A percentile compares a stretch with the other conserved stretches of the same genome.
phyloP scores from a whole-genome alignment of 768 basidiomycete genomes.

The Pleurotus tuber-regium region DNA sequence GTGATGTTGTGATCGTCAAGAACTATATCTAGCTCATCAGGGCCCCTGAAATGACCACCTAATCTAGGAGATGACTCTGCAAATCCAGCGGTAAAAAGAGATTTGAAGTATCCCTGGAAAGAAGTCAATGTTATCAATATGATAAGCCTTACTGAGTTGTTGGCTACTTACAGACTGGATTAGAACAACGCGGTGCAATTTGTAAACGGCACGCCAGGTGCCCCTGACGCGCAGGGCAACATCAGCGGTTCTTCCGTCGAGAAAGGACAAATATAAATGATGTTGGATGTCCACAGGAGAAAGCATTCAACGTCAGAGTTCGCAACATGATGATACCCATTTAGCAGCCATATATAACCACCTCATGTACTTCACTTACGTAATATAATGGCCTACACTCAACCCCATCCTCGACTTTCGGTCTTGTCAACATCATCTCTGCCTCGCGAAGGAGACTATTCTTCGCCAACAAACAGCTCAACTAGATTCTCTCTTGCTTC shows the following conservation, averaged over 20 bases:
- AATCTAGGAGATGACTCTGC: slow-evolving; percentile 49
- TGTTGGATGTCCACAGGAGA: slow-evolving; percentile 61
- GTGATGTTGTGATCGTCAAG: slow-evolving; percentile 91
- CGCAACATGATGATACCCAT: slow-evolving; percentile 21
- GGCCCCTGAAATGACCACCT: slow-evolving; percentile 22
- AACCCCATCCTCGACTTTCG: slow-evolving; percentile 68
- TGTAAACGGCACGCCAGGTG: slow-evolving; percentile 70
- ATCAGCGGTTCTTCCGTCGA: slow-evolving; percentile 73
- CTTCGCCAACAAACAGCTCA: slow-evolving; percentile 57
- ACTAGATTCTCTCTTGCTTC: slow-evolving; percentile 71
- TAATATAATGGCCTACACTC: slow-evolving; percentile 47
- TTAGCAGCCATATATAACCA: not conserved
- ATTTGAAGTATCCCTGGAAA: slow-evolving; percentile 78
- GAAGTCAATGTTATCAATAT: slow-evolving; percentile 10
- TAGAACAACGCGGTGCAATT: slow-evolving; percentile 80
- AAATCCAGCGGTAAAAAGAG: slow-evolving; percentile 82
- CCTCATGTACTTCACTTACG: not conserved
- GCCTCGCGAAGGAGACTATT: slow-evolving; percentile 44
- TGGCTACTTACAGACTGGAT: slow-evolving; percentile 79
- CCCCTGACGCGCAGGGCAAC: slow-evolving; percentile 68
- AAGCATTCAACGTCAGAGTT: slow-evolving; percentile 32
- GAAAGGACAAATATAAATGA: slow-evolving; percentile 75
- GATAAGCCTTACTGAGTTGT: not conserved
- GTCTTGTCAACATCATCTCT: slow-evolving; percentile 62
- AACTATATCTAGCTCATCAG: slow-evolving; percentile 62